Base-by-base conservation (phyloP, 768 basidiomycete species). In the Chalciporus chontae region DNA sequence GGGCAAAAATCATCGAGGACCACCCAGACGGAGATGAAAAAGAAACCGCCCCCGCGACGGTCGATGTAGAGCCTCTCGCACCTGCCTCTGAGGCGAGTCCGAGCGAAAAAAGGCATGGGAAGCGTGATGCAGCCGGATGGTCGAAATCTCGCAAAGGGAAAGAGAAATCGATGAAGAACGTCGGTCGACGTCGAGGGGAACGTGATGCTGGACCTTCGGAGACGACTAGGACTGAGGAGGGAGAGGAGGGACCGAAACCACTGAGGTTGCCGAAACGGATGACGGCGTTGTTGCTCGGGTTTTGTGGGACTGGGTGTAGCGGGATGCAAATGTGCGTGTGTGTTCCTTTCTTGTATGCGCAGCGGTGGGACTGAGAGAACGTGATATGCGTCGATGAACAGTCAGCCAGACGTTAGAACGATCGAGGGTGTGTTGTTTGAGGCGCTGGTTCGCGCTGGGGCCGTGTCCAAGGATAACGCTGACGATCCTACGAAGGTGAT, bases 251-350 rank as follows among this genome's bases (percentile, higher is more conserved):
- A 0, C 45, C 53, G 9, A 83, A 82, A 62, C 73, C 73, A 3
- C 75, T 74, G 19, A 77, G 88, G 29, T 70, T 86, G 21, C 92
- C 94, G 13, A 96, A 96, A 70, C 78, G 85, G 60, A 85, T 85
- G 71, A 85, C 85, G 36, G 94, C 90, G 0, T 66, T 97, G 41
- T 70, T 96, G 45, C 73, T 97, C 23, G 94, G 94, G 3, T 97
- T 93, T 60, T 92, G 90, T 69, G 95, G 95, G 6, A 84, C 90
- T 0, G 92, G 90, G 1, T 96, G 85, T 66, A 86, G 80, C 60
- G 95, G 95, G 19, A 97, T 96, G 90, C 95, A 98, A 72, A 87
- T 94, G 95, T 96, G 63, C 63, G 92, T 77, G 34, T 37, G 17
- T 21, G n/a, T 24, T 26, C 42, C 44, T 14, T 21, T 13, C n/a